phyloP scores from a whole-genome alignment of 2,329 filamentous ascomycete species.

The Trichoderma guizhouense region DNA sequence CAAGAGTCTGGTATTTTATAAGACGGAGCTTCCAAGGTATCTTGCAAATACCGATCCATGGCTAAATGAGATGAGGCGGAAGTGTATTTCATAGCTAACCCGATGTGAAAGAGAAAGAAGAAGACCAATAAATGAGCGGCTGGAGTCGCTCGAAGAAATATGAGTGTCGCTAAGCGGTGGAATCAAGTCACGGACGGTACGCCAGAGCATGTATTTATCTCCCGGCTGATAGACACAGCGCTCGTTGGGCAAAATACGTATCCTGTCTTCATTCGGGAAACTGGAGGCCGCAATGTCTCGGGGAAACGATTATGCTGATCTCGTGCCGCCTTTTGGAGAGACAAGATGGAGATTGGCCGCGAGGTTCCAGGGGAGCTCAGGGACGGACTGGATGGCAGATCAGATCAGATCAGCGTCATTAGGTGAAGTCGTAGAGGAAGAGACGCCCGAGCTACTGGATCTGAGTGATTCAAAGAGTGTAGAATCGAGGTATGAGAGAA shows the following conservation, averaged over 20 bases:
- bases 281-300: constrained; percentile 6
- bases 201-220: neutral
- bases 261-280: neutral
- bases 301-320: neutral
- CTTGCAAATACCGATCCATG: neutral
- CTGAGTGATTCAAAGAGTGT: neutral
- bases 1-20: neutral
- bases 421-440: neutral
- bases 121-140: neutral
- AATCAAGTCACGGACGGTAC: neutral
- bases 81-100: neutral
- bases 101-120: neutral
- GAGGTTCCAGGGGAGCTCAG: neutral
- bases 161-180: neutral
- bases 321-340: neutral
- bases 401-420: neutral
- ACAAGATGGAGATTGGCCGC: neutral
- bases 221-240: neutral
- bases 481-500: neutral
- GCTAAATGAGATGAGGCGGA: neutral
- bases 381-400: neutral
- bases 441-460: neutral
- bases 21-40: neutral
- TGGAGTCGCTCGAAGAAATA: neutral
- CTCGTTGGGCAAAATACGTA: neutral